Conservation (phyloP, 2,329 filamentous ascomycete genomes). For the Clarireedia homoeocarpa region DNA sequence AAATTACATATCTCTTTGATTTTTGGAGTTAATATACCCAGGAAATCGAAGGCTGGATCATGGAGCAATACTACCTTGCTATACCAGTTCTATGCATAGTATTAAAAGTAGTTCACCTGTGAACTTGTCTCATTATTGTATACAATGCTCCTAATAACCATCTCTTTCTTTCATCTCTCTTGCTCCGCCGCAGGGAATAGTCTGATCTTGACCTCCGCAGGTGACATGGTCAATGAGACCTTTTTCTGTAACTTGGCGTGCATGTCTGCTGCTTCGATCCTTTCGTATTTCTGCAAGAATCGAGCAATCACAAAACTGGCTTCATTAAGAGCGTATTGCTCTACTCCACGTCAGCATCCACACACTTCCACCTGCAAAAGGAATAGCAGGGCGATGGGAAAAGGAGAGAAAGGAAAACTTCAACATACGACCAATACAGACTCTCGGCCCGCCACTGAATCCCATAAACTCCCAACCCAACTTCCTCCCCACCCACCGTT, state of each 20-base stretch:
- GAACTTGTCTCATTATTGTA: too few relatives aligned
- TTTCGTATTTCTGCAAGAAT: constrained; percentile 28
- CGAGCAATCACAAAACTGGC: constrained; percentile 26
- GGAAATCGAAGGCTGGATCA: not conserved
- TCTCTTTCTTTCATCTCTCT: too few relatives aligned
- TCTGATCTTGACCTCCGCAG: constrained; percentile 19
- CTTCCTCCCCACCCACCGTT: constrained; percentile 62
- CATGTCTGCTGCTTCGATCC: constrained; percentile 15
- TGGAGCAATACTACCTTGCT: too few relatives aligned
- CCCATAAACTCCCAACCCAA: constrained; percentile 66
- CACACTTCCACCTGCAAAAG: not conserved
- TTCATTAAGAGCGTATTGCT: constrained; percentile 30
- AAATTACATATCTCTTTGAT: too few relatives aligned
- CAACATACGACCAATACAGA: constrained; percentile 54
- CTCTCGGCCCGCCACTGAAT: constrained; percentile 61
- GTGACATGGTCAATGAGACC: constrained; percentile 15
- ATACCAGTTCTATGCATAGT: too few relatives aligned
- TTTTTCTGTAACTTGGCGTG: constrained; percentile 13
- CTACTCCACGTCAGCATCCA: constrained; percentile 2
- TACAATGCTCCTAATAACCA: too few relatives aligned
- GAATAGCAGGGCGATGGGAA: not conserved
- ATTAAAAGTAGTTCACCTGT: too few relatives aligned
- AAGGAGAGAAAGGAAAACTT: constrained; percentile 8
- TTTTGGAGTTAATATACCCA: not conserved
- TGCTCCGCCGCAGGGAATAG: constrained; percentile 11